Conservation (phyloP, 2,329 filamentous ascomycete genomes). For the Raffaelea deltoideospora region DNA sequence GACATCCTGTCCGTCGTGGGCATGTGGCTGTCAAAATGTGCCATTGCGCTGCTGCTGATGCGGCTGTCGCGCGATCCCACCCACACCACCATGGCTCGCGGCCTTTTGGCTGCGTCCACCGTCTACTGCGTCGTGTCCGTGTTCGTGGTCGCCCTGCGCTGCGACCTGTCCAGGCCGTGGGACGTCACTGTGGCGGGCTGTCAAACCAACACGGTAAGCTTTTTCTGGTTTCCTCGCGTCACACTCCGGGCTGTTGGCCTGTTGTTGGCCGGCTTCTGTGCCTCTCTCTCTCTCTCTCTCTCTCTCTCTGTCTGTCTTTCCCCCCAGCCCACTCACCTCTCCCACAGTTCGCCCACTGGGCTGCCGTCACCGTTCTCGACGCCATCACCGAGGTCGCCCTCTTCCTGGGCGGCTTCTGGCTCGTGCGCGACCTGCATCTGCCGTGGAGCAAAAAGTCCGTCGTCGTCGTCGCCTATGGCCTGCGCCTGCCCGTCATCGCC, state of each 20-base stretch:
- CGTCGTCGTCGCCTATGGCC: constrained; percentile 23
- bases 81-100: constrained; percentile 21
- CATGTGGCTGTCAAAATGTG: constrained; percentile 26
- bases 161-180: constrained; percentile 22
- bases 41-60: constrained; percentile 25
- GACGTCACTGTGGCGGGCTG: constrained; percentile 14
- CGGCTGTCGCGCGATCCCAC: constrained; percentile 25
- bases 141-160: constrained; percentile 23
- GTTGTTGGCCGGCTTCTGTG: too few relatives aligned
- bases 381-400: constrained; percentile 22
- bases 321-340: neutral
- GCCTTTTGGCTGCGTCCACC: constrained; percentile 19
- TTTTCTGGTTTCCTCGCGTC: too few relatives aligned
- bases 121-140: constrained; percentile 22
- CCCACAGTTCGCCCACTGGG: constrained; percentile 21
- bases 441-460: constrained; percentile 19
- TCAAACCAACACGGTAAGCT: constrained; percentile 15
- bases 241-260: neutral
- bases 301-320: neutral
- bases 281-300: too few relatives aligned
- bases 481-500: constrained; percentile 22
- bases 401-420: constrained; percentile 19
- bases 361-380: constrained; percentile 21
- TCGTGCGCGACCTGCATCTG: constrained; percentile 24
- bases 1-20: constrained; percentile 26